phyloP scores from a whole-genome alignment of 192 early-diverging fungal genomes.

The Backusella mclennaniae region DNA sequence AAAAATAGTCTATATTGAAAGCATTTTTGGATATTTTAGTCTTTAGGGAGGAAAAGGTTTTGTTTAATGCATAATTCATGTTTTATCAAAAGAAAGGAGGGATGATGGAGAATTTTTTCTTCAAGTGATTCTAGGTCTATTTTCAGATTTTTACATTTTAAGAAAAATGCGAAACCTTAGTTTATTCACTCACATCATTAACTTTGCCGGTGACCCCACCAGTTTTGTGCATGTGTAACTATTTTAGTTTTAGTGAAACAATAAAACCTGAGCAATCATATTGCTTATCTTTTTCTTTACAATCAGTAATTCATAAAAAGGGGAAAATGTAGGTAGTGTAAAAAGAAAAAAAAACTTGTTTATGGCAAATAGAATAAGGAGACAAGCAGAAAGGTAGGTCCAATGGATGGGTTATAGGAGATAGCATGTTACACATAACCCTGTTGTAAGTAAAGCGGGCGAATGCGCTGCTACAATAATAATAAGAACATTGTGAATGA shows the following conservation, averaged over 20 bases:
- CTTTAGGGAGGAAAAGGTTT: background rate
- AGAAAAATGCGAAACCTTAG: slow-evolving; percentile 6
- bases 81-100: background rate
- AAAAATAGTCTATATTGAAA: background rate
- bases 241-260: background rate
- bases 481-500: background rate
- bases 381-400: background rate
- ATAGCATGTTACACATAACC: background rate
- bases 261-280: background rate
- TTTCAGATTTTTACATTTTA: slow-evolving; percentile 1
- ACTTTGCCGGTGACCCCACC: background rate
- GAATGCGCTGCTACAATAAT: background rate
- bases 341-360: background rate
- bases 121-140: background rate
- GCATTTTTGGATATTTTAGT: slow-evolving; percentile 2
- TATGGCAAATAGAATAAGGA: background rate
- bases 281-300: background rate
- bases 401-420: background rate
- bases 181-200: background rate
- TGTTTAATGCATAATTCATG: background rate
- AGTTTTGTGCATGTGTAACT: background rate
- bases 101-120: background rate
- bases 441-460: background rate
- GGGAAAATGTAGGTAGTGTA: background rate
- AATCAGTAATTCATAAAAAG: background rate